Evolutionary conservation across 108 stramenopile genomes (phyloP).

Genomic region (Conticribra weissflogii): DNA sequence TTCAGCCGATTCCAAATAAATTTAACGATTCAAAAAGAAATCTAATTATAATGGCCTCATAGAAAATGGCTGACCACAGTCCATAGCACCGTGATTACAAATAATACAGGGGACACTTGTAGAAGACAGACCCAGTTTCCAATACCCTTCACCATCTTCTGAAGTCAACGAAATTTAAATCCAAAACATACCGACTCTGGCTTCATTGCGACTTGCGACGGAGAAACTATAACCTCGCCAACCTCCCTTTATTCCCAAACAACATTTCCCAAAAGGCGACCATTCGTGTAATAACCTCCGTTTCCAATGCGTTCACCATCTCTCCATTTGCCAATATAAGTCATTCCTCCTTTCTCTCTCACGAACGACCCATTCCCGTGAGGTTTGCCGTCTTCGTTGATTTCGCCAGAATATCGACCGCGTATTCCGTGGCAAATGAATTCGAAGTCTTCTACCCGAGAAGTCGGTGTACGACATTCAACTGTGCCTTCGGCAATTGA

Average conservation of each 20-base stretch:
- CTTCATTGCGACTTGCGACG: too few relatives aligned
- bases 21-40: too few relatives aligned
- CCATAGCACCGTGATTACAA: too few relatives aligned
- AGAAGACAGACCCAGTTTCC: too few relatives aligned
- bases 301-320: conserved; percentile 30
- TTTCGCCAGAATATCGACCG: conserved; percentile 31
- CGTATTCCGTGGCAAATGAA: conserved; percentile 9
- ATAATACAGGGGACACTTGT: too few relatives aligned
- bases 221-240: too few relatives aligned
- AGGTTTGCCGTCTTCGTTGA: conserved; percentile 29
- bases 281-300: conserved; percentile 29
- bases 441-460: neutral
- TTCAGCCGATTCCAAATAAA: too few relatives aligned
- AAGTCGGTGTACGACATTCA: neutral
- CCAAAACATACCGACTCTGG: too few relatives aligned
- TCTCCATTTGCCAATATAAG: conserved; percentile 26
- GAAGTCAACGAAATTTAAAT: too few relatives aligned
- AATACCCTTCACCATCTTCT: too few relatives aligned
- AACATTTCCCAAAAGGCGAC: conserved; percentile 34
- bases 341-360: conserved; percentile 18
- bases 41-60: too few relatives aligned
- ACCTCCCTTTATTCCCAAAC: conserved; percentile 26
- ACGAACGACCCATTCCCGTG: conserved; percentile 37
- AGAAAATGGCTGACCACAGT: too few relatives aligned
- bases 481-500: neutral